These are phyloP conservation scores for Pontederia crassipes DNA, from an alignment of 176 grass and related monocot species.

Conservation along the genomic window DNA sequence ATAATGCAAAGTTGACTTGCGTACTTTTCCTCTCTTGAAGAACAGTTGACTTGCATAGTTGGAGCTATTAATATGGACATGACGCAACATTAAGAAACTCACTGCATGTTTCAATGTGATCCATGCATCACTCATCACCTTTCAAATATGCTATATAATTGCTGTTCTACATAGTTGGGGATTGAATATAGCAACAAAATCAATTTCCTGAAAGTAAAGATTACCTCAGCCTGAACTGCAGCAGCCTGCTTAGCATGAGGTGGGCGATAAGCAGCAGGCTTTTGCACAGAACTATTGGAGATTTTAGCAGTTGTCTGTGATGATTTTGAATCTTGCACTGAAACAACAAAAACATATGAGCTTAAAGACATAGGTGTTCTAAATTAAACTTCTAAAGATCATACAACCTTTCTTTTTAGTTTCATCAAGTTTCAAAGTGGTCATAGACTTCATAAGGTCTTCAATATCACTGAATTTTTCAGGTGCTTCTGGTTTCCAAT, in stretches of 20 bases:
- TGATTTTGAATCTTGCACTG: constrained; percentile 60
- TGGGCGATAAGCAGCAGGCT: constrained; percentile 75
- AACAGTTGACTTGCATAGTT: too few relatives aligned
- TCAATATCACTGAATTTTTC: constrained; percentile 77
- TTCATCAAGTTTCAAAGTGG: constrained; percentile 69
- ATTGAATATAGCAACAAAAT: background rate
- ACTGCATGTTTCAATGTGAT: too few relatives aligned
- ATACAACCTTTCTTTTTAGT: constrained; percentile 62
- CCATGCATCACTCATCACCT: too few relatives aligned
- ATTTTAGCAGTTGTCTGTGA: constrained; percentile 53
- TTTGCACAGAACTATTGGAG: constrained; percentile 20
- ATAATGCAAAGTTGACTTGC: too few relatives aligned
- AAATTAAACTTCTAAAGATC: constrained; percentile 19
- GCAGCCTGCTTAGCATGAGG: constrained; percentile 73
- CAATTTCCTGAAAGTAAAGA: background rate
- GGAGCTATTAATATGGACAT: too few relatives aligned
- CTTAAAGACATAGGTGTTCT: constrained; percentile 17
- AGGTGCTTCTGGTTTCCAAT: constrained; percentile 84
- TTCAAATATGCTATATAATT: background rate
- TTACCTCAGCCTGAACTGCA: constrained; percentile 77
- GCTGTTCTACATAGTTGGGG: background rate
- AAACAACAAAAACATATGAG: constrained; percentile 27
- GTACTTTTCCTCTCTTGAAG: too few relatives aligned
- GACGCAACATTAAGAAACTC: too few relatives aligned
- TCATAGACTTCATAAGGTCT: constrained; percentile 53